Conservation (phyloP, 345 rosid genomes). For the Pistacia integerrima region DNA sequence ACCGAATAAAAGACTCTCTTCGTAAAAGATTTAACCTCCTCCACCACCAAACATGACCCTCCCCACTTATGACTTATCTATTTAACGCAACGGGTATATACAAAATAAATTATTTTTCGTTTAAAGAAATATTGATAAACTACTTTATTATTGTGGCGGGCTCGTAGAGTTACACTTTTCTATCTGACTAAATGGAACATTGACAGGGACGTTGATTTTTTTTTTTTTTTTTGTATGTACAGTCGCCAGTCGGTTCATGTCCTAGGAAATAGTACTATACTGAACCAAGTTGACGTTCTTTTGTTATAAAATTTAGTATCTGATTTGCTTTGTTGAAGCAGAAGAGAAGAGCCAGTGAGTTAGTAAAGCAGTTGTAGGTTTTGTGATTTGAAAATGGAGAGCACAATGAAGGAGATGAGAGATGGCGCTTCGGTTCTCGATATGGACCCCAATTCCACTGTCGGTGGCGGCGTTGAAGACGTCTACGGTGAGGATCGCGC, state of each 20-base stretch:
- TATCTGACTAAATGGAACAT: not conserved
- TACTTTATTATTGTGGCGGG: not conserved
- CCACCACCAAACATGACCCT: too few relatives aligned
- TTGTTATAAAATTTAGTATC: too few relatives aligned
- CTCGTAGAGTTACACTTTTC: not conserved
- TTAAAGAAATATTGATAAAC: too few relatives aligned
- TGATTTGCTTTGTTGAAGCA: too few relatives aligned
- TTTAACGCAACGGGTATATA: too few relatives aligned
- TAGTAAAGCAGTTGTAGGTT: not conserved
- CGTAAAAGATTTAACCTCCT: too few relatives aligned
- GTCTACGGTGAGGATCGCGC: conserved; percentile 83
- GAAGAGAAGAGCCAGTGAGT: too few relatives aligned
- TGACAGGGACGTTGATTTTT: not conserved
- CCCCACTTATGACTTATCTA: too few relatives aligned
- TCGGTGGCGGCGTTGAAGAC: conserved; percentile 74
- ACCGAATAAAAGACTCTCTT: not conserved
- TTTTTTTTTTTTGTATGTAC: not conserved
- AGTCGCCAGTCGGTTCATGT: not conserved
- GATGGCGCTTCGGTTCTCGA: conserved; percentile 49
- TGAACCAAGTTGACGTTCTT: too few relatives aligned
- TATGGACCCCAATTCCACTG: conserved; percentile 52
- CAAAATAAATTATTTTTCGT: too few relatives aligned
- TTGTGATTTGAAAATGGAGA: conserved; percentile 51
- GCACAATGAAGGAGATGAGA: conserved; percentile 45
- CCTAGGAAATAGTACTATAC: too few relatives aligned